These are phyloP conservation scores for Rhizopogon sp. DNA, from an alignment of 768 basidiomycete genomes.

Conservation along the genomic window DNA sequence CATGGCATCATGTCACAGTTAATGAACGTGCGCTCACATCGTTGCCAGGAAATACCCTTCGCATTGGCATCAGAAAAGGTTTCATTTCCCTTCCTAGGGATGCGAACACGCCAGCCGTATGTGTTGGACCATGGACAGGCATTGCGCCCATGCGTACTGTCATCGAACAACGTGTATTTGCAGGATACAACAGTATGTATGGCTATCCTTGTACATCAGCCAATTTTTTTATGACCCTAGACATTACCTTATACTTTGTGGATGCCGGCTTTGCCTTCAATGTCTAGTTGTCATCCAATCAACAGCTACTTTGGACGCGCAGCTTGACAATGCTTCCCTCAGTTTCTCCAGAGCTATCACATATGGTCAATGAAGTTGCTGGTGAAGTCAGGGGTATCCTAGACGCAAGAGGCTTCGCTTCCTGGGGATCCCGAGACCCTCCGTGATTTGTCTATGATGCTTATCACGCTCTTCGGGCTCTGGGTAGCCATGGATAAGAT, in stretches of 20 bases:
- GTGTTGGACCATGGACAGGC: constrained; percentile 88
- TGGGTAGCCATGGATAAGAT: too few relatives aligned
- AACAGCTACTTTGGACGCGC: constrained; percentile 22
- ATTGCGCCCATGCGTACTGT: constrained; percentile 88
- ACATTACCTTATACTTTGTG: not conserved
- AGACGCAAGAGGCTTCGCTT: too few relatives aligned
- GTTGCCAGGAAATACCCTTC: constrained; percentile 52
- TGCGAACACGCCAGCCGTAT: constrained; percentile 62
- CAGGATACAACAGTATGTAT: constrained; percentile 32
- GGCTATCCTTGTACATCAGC: too few relatives aligned
- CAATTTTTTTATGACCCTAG: too few relatives aligned
- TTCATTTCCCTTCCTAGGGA: constrained; percentile 51
- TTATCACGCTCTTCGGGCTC: too few relatives aligned
- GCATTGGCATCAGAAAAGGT: constrained; percentile 60
- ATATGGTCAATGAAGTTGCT: constrained; percentile 3
- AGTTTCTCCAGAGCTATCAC: constrained; percentile 12
- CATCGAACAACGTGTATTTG: constrained; percentile 67
- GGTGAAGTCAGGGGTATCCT: constrained; percentile 15
- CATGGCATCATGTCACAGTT: too few relatives aligned
- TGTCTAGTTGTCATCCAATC: not conserved
- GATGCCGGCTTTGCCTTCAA: constrained; percentile 16
- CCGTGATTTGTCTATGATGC: too few relatives aligned
- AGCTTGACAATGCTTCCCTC: constrained; percentile 26
- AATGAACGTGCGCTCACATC: not conserved
- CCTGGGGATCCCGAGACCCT: too few relatives aligned